These are phyloP conservation scores for Verticillium albo-atrum DNA, from an alignment of 2,329 filamentous ascomycete genomes.

Conservation along the genomic window DNA sequence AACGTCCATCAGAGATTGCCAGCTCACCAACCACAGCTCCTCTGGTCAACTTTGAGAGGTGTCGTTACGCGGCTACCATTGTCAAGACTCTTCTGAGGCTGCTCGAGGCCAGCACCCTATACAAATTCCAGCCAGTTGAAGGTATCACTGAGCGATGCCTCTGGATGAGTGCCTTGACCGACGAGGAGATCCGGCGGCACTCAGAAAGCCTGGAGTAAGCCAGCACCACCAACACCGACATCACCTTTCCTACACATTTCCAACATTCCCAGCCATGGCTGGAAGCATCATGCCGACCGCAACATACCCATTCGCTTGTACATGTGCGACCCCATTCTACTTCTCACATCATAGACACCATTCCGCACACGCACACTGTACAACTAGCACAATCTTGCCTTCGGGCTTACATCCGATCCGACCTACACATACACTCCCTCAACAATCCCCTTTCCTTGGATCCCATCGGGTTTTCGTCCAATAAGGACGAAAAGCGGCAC, in stretches of 20 bases:
- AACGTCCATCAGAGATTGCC: conserved; percentile 71
- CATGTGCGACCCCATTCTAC: conserved; percentile 6
- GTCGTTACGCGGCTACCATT: conserved; percentile 68
- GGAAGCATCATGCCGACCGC: background rate
- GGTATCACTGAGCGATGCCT: conserved; percentile 75
- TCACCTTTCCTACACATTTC: background rate
- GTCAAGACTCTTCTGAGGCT: conserved; percentile 76
- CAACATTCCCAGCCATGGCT: background rate
- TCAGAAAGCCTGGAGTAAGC: conserved; percentile 44
- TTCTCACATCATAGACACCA: conserved; percentile 1
- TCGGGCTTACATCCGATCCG: background rate
- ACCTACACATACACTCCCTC: conserved; percentile 4
- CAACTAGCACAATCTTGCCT: conserved; percentile 1
- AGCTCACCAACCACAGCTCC: conserved; percentile 62
- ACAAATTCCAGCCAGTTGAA: conserved; percentile 69
- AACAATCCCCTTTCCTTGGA: background rate
- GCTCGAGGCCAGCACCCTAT: conserved; percentile 73
- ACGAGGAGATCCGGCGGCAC: conserved; percentile 65
- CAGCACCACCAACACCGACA: too few relatives aligned
- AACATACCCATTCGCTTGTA: background rate
- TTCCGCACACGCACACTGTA: conserved; percentile 1
- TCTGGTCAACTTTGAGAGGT: conserved; percentile 79
- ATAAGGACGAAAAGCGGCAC: background rate
- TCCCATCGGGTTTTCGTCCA: background rate
- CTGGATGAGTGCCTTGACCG: conserved; percentile 76